phyloP scores from a whole-genome alignment of 2,329 filamentous ascomycete species.

The Xylariaceae sp. region DNA sequence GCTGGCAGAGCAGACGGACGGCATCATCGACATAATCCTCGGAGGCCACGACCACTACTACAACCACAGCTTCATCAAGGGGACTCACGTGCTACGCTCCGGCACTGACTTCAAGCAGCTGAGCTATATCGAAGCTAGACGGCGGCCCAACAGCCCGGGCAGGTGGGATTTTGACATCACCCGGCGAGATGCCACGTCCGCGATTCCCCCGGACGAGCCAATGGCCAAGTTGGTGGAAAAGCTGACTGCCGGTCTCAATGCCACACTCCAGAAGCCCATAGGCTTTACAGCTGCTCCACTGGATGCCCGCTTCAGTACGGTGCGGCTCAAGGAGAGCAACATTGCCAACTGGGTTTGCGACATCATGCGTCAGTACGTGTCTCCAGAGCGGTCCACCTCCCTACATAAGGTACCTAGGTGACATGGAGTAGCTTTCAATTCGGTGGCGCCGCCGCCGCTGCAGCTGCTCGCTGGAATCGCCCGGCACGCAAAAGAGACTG shows the following conservation, averaged over 20 bases:
- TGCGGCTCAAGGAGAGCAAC: slow-evolving; percentile 71
- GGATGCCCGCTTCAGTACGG: slow-evolving; percentile 79
- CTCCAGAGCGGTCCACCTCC: too few relatives aligned
- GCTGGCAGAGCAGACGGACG: slow-evolving; percentile 65
- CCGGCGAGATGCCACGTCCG: slow-evolving; percentile 64
- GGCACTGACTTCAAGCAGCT: slow-evolving; percentile 90
- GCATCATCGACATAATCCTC: slow-evolving; percentile 75
- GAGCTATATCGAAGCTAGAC: slow-evolving; percentile 75
- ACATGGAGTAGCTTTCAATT: too few relatives aligned
- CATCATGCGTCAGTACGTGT: slow-evolving; percentile 76
- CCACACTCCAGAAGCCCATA: slow-evolving; percentile 73
- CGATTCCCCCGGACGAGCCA: slow-evolving; percentile 55
- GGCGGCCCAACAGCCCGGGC: slow-evolving; percentile 30
- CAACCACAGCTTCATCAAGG: slow-evolving; percentile 66
- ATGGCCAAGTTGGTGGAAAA: slow-evolving; percentile 57
- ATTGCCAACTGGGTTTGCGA: slow-evolving; percentile 88
- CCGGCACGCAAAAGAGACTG: too few relatives aligned
- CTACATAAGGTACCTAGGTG: too few relatives aligned
- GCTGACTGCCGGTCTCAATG: slow-evolving; percentile 64
- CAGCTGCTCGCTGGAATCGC: too few relatives aligned
- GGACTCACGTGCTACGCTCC: slow-evolving; percentile 76
- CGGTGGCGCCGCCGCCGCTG: too few relatives aligned
- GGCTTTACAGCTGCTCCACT: slow-evolving; percentile 77
- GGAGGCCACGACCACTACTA: slow-evolving; percentile 92
- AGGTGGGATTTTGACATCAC: slow-evolving; percentile 75